Evolutionary conservation across 352 stramenopile species (phyloP).

Genomic region (Phytophthora fragariae): DNA sequence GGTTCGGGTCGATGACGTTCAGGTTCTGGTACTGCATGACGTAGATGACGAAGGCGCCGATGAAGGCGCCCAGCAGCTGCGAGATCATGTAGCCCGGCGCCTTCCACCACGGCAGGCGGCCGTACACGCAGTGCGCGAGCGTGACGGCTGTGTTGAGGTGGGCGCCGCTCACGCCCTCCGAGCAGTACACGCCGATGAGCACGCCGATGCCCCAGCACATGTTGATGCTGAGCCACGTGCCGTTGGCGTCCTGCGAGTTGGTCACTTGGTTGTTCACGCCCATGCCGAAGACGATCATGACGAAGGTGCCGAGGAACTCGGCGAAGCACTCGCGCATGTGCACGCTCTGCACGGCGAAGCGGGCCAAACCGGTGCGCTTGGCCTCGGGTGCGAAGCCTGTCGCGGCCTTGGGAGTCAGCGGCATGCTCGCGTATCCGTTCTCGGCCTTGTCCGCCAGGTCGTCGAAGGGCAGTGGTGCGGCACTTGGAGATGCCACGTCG

Average conservation of each 20-base stretch:
- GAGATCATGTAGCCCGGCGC: no score
- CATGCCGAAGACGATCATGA: conserved; percentile 60
- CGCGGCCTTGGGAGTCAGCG: conserved; percentile 45
- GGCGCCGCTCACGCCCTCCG: conserved; percentile 47
- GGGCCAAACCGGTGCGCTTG: conserved; percentile 49
- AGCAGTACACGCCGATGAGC: conserved; percentile 54
- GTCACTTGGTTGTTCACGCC: conserved; percentile 60
- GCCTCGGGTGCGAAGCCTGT: conserved; percentile 36
- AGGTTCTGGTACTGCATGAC: conserved; percentile 57
- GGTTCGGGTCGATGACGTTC: conserved; percentile 54
- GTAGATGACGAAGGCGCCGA: conserved; percentile 32
- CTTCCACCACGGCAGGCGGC: no score
- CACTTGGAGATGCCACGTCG: background rate
- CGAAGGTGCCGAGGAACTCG: conserved; percentile 55
- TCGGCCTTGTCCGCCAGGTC: conserved; percentile 21
- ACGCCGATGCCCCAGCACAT: conserved; percentile 17
- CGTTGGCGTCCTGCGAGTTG: conserved; percentile 48
- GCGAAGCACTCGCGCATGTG: conserved; percentile 46
- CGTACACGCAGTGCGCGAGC: conserved; percentile 29
- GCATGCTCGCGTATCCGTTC: conserved; percentile 41
- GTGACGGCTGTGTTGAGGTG: conserved; percentile 67
- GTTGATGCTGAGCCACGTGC: conserved; percentile 64
- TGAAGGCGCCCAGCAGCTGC: no score
- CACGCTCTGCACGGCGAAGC: conserved; percentile 27
- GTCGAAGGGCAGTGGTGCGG: background rate